A percentile compares a stretch with the other conserved stretches of the same genome.
These are phyloP conservation scores for Moringa oleifera DNA, from an alignment of 345 rosid genomes.

Conservation along the genomic window DNA sequence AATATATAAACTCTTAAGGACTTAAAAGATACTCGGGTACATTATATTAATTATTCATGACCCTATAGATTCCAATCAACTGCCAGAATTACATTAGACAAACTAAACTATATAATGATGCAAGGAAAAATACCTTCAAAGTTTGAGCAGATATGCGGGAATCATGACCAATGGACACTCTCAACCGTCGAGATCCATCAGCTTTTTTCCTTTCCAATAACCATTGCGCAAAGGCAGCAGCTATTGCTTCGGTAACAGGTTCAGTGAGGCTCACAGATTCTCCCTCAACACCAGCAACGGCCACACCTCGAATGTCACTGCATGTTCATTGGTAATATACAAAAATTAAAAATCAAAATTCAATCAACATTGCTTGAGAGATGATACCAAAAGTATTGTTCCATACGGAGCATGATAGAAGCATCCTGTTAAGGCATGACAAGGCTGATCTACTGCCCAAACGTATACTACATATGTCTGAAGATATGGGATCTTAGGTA, in stretches of 20 bases:
- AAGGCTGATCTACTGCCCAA: background rate
- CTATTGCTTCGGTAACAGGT: conserved; percentile 85
- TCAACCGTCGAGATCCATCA: conserved; percentile 32
- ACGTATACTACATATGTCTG: background rate
- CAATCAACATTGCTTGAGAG: background rate
- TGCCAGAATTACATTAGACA: background rate
- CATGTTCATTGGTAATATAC: conserved; percentile 10
- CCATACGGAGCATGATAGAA: background rate
- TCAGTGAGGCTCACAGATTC: conserved; percentile 82
- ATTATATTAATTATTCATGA: conserved; percentile 1
- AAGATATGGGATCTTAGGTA: background rate
- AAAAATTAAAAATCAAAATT: background rate
- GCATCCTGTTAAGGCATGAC: background rate
- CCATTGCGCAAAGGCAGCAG: conserved; percentile 93
- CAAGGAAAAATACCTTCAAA: conserved; percentile 45
- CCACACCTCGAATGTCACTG: conserved; percentile 96
- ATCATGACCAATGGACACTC: conserved; percentile 89
- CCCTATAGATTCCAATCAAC: background rate
- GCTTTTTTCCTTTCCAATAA: conserved; percentile 61
- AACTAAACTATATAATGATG: background rate
- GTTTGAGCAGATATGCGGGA: conserved; percentile 85
- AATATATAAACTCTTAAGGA: background rate
- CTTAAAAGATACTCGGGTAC: background rate
- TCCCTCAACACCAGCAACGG: conserved; percentile 90
- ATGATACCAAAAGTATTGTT: background rate